phyloP scores from a whole-genome alignment of 495 filamentous ascomycete species.

The Usnea hakonensis region DNA sequence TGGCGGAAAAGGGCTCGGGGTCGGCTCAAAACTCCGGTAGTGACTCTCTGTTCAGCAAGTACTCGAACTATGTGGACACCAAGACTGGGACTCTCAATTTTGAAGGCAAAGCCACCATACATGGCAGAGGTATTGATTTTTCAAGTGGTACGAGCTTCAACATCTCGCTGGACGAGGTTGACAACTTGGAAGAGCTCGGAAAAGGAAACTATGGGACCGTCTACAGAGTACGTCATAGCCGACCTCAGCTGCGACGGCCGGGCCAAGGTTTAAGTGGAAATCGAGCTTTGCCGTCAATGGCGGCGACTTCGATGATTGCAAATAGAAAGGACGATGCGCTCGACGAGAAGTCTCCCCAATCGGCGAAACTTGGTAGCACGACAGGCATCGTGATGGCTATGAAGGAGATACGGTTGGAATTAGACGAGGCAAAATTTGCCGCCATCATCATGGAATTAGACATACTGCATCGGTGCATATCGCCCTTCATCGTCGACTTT shows the following conservation, averaged over 20 bases:
- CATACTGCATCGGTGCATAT: slow-evolving; percentile 89
- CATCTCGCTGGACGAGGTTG: slow-evolving; percentile 93
- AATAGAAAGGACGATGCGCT: slow-evolving; percentile 25
- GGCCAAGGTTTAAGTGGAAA: slow-evolving; percentile 67
- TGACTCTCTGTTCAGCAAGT: slow-evolving; percentile 72
- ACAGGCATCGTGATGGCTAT: slow-evolving; percentile 90
- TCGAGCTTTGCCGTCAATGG: slow-evolving; percentile 34
- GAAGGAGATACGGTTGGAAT: slow-evolving; percentile 96
- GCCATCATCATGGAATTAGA: slow-evolving; percentile 98
- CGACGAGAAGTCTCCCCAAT: slow-evolving; percentile 18
- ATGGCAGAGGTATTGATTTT: slow-evolving; percentile 84
- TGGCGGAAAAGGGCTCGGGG: background rate
- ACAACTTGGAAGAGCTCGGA: slow-evolving; percentile 88
- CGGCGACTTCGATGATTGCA: slow-evolving; percentile 12
- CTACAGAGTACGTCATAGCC: slow-evolving; percentile 86
- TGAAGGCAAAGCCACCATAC: slow-evolving; percentile 84
- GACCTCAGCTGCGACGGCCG: slow-evolving; percentile 68
- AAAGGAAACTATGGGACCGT: slow-evolving; percentile 99
- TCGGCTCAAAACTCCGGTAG: slow-evolving; percentile 19
- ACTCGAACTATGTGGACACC: slow-evolving; percentile 83
- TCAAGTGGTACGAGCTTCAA: slow-evolving; percentile 80
- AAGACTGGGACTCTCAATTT: slow-evolving; percentile 88
- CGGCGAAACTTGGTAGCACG: slow-evolving; percentile 31
- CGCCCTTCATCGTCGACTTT: slow-evolving; percentile 96
- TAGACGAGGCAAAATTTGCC: slow-evolving; percentile 93